These are phyloP conservation scores for Aspergillus nidulans DNA, from an alignment of 495 filamentous ascomycete genomes.

Conservation along the genomic window DNA sequence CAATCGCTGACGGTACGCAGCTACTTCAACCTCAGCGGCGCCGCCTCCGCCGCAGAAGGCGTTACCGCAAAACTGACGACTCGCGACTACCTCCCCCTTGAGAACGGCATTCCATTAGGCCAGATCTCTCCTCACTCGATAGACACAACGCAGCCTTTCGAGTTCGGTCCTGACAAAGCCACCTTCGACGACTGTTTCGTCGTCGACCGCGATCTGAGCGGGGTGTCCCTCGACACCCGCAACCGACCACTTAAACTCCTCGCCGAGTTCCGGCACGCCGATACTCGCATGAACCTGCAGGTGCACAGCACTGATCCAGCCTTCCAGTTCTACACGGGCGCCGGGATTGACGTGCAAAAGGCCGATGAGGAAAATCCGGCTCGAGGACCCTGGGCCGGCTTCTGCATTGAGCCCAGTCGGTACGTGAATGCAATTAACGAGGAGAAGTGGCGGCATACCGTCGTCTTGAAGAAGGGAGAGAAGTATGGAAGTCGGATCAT, in stretches of 20 bases:
- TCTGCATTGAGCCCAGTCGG: constrained; percentile 87
- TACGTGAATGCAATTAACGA: constrained; percentile 86
- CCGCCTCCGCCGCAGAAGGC: constrained; percentile 61
- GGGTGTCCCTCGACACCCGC: constrained; percentile 76
- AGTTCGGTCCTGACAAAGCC: constrained; percentile 59
- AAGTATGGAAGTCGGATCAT: constrained; percentile 72
- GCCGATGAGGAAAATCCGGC: constrained; percentile 56
- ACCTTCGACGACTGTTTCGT: constrained; percentile 91
- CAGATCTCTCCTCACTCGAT: constrained; percentile 47
- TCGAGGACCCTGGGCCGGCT: constrained; percentile 62
- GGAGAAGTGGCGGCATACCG: constrained; percentile 70
- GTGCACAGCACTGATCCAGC: constrained; percentile 87
- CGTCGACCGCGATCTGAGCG: constrained; percentile 55
- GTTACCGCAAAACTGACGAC: constrained; percentile 70
- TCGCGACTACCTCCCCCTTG: constrained; percentile 67
- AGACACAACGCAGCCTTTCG: constrained; percentile 57
- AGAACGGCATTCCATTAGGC: constrained; percentile 61
- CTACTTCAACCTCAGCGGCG: constrained; percentile 82
- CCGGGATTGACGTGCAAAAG: constrained; percentile 71
- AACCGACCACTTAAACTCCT: constrained; percentile 55
- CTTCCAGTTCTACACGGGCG: constrained; percentile 94
- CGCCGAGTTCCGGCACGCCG: constrained; percentile 65
- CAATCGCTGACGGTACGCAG: constrained; percentile 37
- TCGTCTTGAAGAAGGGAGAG: constrained; percentile 73
- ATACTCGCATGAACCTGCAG: constrained; percentile 71